phyloP scores from a whole-genome alignment of 2,329 filamentous ascomycete genomes.

The Fusarium sp. region DNA sequence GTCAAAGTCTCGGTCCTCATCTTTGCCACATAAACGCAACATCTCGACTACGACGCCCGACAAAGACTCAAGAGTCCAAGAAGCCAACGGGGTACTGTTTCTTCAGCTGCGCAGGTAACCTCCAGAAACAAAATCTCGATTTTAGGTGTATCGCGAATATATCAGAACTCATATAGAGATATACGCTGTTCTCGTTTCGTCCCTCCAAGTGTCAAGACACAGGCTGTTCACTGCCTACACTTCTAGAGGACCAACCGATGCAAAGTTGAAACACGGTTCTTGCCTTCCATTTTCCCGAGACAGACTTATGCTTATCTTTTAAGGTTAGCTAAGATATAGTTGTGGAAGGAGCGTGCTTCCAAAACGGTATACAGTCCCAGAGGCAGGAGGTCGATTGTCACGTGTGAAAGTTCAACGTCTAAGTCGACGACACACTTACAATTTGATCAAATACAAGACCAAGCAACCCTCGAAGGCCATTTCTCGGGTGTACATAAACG shows the following conservation, averaged over 20 bases:
- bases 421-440: not conserved
- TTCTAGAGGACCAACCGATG: too few species aligned
- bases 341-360: not conserved
- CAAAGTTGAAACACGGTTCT: not conserved
- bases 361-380: too few species aligned
- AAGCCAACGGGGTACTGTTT: not conserved
- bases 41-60: accelerated
- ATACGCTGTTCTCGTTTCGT: not conserved
- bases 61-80: not conserved
- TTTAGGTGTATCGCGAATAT: accelerated
- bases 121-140: too few species aligned
- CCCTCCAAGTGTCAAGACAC: not conserved
- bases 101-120: not conserved
- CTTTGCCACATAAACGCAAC: not conserved
- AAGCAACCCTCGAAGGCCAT: too few species aligned
- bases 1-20: too few species aligned
- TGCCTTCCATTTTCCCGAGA: not conserved
- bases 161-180: not conserved
- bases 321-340: not conserved
- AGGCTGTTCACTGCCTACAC: not conserved
- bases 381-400: not conserved
- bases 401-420: not conserved
- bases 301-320: not conserved
- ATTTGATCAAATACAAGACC: not conserved
- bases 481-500: not conserved